These are phyloP conservation scores for Lentinula aciculospora DNA, from an alignment of 768 basidiomycete genomes.

Conservation along the genomic window DNA sequence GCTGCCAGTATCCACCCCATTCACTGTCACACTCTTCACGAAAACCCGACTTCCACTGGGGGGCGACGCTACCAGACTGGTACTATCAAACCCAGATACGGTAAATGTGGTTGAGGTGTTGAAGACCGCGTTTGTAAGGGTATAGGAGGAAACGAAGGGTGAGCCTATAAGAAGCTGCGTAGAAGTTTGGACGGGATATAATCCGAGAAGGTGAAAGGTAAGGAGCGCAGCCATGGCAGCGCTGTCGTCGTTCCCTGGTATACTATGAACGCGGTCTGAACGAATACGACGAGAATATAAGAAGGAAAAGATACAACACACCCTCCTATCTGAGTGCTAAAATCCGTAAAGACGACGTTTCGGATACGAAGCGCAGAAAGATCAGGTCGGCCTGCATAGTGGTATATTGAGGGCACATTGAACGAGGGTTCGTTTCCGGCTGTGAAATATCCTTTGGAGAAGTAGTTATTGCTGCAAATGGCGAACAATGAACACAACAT, in stretches of 20 bases:
- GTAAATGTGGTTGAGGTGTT: constrained; percentile 33
- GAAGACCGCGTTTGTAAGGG: constrained; percentile 31
- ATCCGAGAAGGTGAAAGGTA: constrained; percentile 42
- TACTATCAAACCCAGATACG: constrained; percentile 35
- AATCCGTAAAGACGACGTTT: constrained; percentile 36
- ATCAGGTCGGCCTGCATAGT: constrained; percentile 46
- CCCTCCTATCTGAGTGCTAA: constrained; percentile 41
- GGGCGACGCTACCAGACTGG: constrained; percentile 28
- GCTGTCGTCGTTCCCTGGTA: constrained; percentile 49
- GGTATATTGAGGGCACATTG: constrained; percentile 40
- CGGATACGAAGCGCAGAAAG: constrained; percentile 40
- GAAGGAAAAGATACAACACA: constrained; percentile 12
- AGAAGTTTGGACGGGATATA: constrained; percentile 43
- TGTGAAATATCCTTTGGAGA: constrained; percentile 35
- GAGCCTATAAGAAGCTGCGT: constrained; percentile 43
- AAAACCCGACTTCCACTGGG: constrained; percentile 33
- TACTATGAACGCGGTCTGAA: constrained; percentile 15
- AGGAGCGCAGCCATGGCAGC: constrained; percentile 49
- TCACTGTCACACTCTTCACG: constrained; percentile 38
- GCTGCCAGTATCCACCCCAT: constrained; percentile 28
- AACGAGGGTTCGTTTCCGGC: constrained; percentile 49
- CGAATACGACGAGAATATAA: neutral
- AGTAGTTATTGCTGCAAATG: constrained; percentile 35
- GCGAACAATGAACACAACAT: neutral
- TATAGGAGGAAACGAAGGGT: constrained; percentile 41